These are phyloP conservation scores for Rhizopogon roseolus DNA, from an alignment of 768 basidiomycete species.

Conservation along the genomic window DNA sequence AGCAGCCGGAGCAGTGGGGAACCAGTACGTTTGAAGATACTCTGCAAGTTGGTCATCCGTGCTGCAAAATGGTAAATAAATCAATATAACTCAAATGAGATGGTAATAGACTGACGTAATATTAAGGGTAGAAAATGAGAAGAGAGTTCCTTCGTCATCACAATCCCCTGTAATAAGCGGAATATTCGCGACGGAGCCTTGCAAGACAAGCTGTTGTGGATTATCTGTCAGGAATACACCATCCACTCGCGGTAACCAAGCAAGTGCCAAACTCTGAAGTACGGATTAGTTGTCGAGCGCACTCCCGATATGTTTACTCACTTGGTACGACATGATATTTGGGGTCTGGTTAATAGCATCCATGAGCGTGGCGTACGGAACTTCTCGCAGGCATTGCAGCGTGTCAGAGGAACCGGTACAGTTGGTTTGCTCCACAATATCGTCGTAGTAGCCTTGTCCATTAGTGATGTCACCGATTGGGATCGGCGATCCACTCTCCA, in stretches of 20 bases:
- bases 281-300: not conserved
- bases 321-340: conserved; percentile 27
- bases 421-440: conserved; percentile 21
- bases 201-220: conserved; percentile 26
- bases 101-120: conserved; percentile 34
- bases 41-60: conserved; percentile 20
- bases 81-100: not conserved
- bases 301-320: conserved; percentile 2
- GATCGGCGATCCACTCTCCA: conserved; percentile 39
- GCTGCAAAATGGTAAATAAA: conserved; percentile 4
- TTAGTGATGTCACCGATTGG: conserved; percentile 12
- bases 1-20: conserved; percentile 19
- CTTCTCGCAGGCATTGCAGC: conserved; percentile 28
- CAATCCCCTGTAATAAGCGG: conserved; percentile 25
- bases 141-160: conserved; percentile 41
- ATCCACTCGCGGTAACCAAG: conserved; percentile 36
- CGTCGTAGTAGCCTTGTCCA: conserved; percentile 25
- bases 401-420: conserved; percentile 25
- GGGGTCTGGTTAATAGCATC: conserved; percentile 29
- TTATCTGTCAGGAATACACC: conserved; percentile 31
- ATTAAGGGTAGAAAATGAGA: conserved; percentile 42
- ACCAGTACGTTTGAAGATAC: conserved; percentile 27
- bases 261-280: conserved; percentile 15
- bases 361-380: conserved; percentile 25
- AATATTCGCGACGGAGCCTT: conserved; percentile 28